Conservation (phyloP, 139 green algal genomes). For the Bryopsis sp. region DNA sequence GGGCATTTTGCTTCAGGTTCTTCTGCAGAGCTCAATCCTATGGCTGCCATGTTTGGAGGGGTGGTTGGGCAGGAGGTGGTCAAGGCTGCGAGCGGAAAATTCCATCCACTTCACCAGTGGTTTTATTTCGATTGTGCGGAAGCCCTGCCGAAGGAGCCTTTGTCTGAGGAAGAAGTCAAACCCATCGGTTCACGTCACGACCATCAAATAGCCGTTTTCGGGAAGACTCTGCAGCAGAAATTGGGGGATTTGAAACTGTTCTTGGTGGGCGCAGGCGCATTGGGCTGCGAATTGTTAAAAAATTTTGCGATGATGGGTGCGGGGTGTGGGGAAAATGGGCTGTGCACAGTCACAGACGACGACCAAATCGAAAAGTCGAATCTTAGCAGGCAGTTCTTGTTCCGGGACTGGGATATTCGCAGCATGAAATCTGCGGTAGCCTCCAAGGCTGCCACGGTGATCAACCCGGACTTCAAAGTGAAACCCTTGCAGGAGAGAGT, state of each 20-base stretch:
- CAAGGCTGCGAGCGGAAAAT: conserved; percentile 93
- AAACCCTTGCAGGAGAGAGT: conserved; percentile 90
- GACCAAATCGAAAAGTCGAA: conserved; percentile 98
- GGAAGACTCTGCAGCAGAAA: conserved; percentile 56
- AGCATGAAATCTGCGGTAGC: conserved; percentile 76
- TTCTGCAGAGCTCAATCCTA: conserved; percentile 68
- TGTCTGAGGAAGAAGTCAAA: conserved; percentile 47
- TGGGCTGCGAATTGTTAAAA: conserved; percentile 98
- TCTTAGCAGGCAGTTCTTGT: conserved; percentile 95
- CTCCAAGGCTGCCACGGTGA: conserved; percentile 50
- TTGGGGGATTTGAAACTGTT: conserved; percentile 73
- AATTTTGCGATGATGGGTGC: conserved; percentile 97
- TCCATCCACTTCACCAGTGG: conserved; percentile 89
- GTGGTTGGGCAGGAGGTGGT: conserved; percentile 96
- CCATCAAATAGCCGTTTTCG: conserved; percentile 81
- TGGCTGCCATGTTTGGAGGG: conserved; percentile 94
- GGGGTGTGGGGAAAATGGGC: conserved; percentile 21
- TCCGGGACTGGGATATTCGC: conserved; percentile 94
- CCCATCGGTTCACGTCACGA: conserved; percentile 68
- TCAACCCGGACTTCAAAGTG: conserved; percentile 78
- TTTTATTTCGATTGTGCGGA: conserved; percentile 86
- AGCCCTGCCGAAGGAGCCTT: conserved; percentile 50
- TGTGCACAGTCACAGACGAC: conserved; percentile 86
- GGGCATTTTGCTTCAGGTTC: conserved; percentile 25
- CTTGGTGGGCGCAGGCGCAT: conserved; percentile 91